These are phyloP conservation scores for Sugiyamaella castrensis DNA, from an alignment of 1,139 yeast species.

Conservation along the genomic window DNA sequence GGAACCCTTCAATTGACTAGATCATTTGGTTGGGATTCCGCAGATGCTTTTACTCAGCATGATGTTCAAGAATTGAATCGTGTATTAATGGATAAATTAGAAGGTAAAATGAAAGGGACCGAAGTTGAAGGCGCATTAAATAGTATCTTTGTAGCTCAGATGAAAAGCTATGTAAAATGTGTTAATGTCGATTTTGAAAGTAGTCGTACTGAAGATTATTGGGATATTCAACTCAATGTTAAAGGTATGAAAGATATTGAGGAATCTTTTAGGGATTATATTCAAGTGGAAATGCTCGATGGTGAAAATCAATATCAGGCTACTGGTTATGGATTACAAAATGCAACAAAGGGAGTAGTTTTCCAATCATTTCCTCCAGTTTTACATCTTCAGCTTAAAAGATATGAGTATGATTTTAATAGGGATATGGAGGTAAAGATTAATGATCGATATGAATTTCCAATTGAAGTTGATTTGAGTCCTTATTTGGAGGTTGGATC, in stretches of 20 bases:
- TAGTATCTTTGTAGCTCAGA: slow-evolving; percentile 89
- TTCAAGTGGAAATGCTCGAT: slow-evolving; percentile 81
- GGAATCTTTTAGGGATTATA: slow-evolving; percentile 79
- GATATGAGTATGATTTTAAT: slow-evolving; percentile 92
- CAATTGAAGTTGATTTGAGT: slow-evolving; percentile 73
- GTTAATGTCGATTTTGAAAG: slow-evolving; percentile 94
- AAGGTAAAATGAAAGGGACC: slow-evolving; percentile 88
- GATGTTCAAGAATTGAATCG: slow-evolving; percentile 97
- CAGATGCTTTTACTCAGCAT: slow-evolving; percentile 95
- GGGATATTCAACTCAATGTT: slow-evolving; percentile 97
- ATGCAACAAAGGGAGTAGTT: slow-evolving; percentile 94
- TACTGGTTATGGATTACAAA: slow-evolving; percentile 88
- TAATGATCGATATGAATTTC: slow-evolving; percentile 90
- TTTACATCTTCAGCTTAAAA: slow-evolving; percentile 82
- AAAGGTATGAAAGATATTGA: slow-evolving; percentile 71
- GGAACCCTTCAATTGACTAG: slow-evolving; percentile 84
- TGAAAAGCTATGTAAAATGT: slow-evolving; percentile 93
- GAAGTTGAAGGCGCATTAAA: slow-evolving; percentile 74
- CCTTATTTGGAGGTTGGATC: slow-evolving; percentile 69
- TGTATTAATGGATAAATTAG: slow-evolving; percentile 91
- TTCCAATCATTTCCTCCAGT: slow-evolving; percentile 91
- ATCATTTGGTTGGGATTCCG: slow-evolving; percentile 96
- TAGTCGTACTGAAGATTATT: slow-evolving; percentile 86
- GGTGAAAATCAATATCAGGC: slow-evolving; percentile 98
- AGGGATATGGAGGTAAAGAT: slow-evolving; percentile 87